Conservation (phyloP, 2,329 filamentous ascomycete genomes). For the Fusarium pseudoanthophilum region DNA sequence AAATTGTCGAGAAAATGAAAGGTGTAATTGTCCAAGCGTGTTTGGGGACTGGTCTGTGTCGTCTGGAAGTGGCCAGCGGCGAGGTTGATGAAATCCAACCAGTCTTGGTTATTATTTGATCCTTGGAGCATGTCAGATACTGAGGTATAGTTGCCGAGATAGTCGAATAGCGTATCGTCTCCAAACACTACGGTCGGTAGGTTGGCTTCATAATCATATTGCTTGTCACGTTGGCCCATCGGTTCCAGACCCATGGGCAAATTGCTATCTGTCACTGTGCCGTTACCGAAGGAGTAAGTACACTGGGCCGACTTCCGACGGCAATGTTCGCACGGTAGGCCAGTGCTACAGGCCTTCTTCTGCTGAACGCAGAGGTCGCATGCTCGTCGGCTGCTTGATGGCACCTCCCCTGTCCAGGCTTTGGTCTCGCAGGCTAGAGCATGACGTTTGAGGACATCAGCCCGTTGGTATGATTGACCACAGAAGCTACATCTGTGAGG, state of each 20-base stretch:
- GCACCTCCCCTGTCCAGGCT: fast-evolving
- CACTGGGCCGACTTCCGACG: not conserved
- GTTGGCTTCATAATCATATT: fast-evolving
- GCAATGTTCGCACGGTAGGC: not conserved
- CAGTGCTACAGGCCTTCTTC: conserved; percentile 1
- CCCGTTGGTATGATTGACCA: not conserved
- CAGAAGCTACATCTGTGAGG: not conserved
- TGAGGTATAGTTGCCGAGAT: conserved; percentile 1
- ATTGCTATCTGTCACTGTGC: fast-evolving
- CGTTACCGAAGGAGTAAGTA: not conserved
- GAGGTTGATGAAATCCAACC: not conserved
- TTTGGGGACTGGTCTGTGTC: not conserved
- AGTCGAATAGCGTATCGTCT: not conserved
- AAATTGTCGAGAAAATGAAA: conserved; percentile 13
- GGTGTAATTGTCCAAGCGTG: not conserved
- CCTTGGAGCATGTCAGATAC: not conserved
- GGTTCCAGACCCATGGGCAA: not conserved
- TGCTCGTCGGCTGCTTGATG: not conserved
- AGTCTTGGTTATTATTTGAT: not conserved
- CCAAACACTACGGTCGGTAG: not conserved
- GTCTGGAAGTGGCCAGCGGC: not conserved
- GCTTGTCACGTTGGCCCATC: no score
- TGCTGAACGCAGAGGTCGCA: not conserved
- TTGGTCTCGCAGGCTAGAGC: not conserved
- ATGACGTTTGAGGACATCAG: not conserved